Base-by-base conservation (phyloP, 2,329 filamentous ascomycete species). In the Fonsecaea pedrosoi region DNA sequence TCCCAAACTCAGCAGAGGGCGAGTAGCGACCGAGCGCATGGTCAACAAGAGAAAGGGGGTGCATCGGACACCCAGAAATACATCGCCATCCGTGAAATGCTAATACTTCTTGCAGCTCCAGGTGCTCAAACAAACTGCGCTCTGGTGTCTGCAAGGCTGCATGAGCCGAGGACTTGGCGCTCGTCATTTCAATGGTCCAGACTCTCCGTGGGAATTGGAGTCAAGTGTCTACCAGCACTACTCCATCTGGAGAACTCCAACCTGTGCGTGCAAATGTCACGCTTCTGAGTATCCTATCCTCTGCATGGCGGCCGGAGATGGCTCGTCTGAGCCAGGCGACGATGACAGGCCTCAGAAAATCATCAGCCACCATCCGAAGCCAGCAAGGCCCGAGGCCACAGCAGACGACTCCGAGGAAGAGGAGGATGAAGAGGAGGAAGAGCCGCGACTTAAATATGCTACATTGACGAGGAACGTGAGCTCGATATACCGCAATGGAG, bases 371-470 rank as follows among this genome's bases (percentile, higher is more conserved):
- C 56, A 42, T 18, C 57, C 56, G 25, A 50, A 60, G 55, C 60
- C 64, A 37, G 37, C 50, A 34, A 61, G 64, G 18, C 45, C 62
- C 25, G 55, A 62, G n/a, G 34, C 61, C 34, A 63, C 61, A 18
- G 61, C 58, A 42, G 69, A 71, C 34, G 69, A 71, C 15, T 63
- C 60, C 35, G 64, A 79, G 2, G 79, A 78, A 0, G 86, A 87
- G 0, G 86, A 87, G 0, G 87, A 89, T 13, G 92, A 94, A 0
- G 93, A 95, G 2, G 94, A 97, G 5, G 94, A 98, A 18, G 94
- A 98, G 79, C 96, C 95, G 34, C 90, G 90, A 75, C 86, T 99
- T 74, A 99, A 99, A 80, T 97, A 97, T 78, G 90, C 90, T 59
- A 90, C 92, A 57, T 81, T 98, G 72, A 98, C 95, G 7, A 90